Evolutionary conservation across 176 grass and related monocot genomes (phyloP).

Genomic region (Oropetium thomaeum): DNA sequence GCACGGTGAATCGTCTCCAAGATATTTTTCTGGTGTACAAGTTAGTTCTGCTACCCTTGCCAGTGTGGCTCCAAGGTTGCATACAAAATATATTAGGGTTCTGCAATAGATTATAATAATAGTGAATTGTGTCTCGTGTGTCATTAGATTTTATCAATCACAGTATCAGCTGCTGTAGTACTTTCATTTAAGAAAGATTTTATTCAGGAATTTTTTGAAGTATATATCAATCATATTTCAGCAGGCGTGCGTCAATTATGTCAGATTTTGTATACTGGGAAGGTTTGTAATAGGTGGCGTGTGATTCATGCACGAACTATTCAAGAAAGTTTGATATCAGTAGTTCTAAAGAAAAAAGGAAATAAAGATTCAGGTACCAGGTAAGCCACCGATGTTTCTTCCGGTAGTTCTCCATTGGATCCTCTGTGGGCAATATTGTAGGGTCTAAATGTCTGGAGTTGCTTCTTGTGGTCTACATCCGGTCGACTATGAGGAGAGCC

Average conservation of each 20-base stretch:
- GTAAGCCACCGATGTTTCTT: slow-evolving; percentile 52
- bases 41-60: not conserved
- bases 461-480: slow-evolving; percentile 42
- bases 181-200: slow-evolving; percentile 4
- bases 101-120: not conserved
- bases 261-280: not conserved
- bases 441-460: slow-evolving; percentile 54
- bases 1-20: not conserved
- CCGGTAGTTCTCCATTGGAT: slow-evolving; percentile 57
- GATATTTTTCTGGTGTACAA: not conserved
- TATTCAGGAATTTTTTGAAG: not conserved
- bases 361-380: slow-evolving; percentile 26
- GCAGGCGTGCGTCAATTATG: not conserved
- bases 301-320: not conserved
- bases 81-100: not conserved
- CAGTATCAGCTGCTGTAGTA: not conserved
- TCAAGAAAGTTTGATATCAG: too few relatives aligned
- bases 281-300: not conserved
- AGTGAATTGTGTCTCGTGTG: not conserved
- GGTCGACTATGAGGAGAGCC: not conserved
- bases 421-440: slow-evolving; percentile 68
- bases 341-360: not conserved
- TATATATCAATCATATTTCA: not conserved
- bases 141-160: not conserved
- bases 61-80: not conserved